phyloP scores from a whole-genome alignment of 306 rosid species.

The Biancaea sappan region DNA sequence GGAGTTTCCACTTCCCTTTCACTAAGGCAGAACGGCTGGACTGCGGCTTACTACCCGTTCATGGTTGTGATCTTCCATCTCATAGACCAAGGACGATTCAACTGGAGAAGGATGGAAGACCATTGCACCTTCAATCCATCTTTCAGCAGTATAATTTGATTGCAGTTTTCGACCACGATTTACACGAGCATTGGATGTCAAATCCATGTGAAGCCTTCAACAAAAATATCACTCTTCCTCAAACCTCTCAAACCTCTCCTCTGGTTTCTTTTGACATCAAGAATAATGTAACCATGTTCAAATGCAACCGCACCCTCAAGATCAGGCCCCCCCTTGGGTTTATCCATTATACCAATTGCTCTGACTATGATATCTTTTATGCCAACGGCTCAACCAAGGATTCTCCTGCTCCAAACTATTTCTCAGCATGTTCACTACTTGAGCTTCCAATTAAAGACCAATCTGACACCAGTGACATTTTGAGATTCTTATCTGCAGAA shows the following conservation, averaged over 20 bases:
- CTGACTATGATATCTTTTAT: neutral
- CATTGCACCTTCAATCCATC: neutral
- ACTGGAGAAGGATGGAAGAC: slow-evolving; percentile 1
- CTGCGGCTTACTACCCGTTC: slow-evolving; percentile 5
- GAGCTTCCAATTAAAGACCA: neutral
- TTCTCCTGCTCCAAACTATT: too few relatives aligned
- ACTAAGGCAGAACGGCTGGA: neutral
- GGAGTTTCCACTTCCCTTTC: slow-evolving; percentile 23
- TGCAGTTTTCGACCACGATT: neutral
- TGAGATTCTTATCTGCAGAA: neutral
- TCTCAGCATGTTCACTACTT: too few relatives aligned
- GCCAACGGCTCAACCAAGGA: too few relatives aligned
- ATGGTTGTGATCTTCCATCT: neutral
- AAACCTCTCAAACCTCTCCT: neutral
- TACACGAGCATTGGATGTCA: neutral
- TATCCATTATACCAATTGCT: neutral
- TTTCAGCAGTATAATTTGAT: neutral
- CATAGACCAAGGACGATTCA: neutral
- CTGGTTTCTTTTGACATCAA: neutral
- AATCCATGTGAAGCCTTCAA: neutral
- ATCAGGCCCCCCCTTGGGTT: neutral
- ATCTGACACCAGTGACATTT: neutral
- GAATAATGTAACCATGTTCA: neutral
- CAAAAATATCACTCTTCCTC: neutral
- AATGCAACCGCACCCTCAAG: slow-evolving; percentile 3